phyloP scores from a whole-genome alignment of 163 green algal species.

The Chloroidium sp. region DNA sequence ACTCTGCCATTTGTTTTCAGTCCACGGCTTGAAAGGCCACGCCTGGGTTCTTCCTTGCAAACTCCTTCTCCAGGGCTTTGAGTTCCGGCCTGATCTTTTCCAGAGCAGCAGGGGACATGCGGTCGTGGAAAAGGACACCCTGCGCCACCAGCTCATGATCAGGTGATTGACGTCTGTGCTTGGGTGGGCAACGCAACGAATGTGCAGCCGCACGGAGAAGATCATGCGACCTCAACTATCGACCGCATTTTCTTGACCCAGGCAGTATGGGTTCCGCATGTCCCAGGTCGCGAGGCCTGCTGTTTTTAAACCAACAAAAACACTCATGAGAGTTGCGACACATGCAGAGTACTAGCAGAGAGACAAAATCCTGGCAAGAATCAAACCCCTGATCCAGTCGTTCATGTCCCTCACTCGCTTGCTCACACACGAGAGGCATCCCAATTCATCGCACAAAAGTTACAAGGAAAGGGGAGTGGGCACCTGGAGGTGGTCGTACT shows the following conservation, averaged over 20 bases:
- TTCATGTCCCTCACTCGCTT: not conserved
- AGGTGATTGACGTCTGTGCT: not conserved
- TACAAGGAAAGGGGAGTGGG: not conserved
- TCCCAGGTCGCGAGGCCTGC: not conserved
- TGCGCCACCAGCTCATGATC: conserved; percentile 14
- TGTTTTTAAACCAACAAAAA: not conserved
- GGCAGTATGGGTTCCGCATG: not conserved
- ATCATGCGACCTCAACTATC: not conserved
- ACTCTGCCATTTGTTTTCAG: not conserved
- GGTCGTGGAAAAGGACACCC: conserved; percentile 77
- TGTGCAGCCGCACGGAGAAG: too few species aligned
- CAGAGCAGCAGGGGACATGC: conserved; percentile 58
- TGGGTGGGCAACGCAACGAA: not conserved
- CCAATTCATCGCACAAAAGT: not conserved
- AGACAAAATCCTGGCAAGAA: not conserved
- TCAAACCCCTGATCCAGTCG: not conserved
- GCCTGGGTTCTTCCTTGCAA: conserved; percentile 39
- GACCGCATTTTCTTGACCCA: not conserved
- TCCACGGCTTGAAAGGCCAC: conserved; percentile 1
- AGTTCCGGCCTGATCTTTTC: conserved; percentile 38
- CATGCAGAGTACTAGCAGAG: not conserved
- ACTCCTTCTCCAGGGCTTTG: conserved; percentile 55
- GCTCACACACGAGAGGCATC: not conserved
- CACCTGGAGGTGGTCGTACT: conserved; percentile 93
- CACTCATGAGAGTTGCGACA: not conserved